phyloP scores from a whole-genome alignment of 352 stramenopile species.

The Pythium aquatile region DNA sequence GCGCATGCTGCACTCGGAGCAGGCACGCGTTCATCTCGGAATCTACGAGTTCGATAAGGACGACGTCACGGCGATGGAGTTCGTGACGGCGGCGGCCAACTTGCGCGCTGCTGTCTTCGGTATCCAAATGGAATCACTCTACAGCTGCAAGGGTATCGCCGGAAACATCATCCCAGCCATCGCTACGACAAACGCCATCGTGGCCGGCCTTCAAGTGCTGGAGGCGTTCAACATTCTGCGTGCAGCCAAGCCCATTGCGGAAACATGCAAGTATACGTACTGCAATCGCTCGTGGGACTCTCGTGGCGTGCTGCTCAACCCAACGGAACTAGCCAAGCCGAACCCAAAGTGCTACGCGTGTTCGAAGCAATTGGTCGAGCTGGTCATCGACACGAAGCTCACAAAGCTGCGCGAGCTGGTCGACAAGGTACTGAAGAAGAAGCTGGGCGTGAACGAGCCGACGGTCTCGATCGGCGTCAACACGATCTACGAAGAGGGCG shows the following conservation, averaged over 20 bases:
- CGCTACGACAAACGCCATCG: conserved; percentile 99
- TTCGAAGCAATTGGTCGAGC: conserved; percentile 89
- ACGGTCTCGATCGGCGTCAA: conserved; percentile 84
- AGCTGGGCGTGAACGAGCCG: conserved; percentile 88
- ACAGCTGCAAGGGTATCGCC: conserved; percentile 97
- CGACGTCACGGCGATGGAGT: conserved; percentile 94
- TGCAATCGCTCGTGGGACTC: conserved; percentile 91
- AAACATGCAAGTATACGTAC: conserved; percentile 92
- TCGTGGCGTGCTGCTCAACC: conserved; percentile 91
- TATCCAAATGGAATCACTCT: conserved; percentile 83
- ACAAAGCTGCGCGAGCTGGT: conserved; percentile 81
- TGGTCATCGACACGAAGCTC: conserved; percentile 88
- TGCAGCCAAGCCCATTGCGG: conserved; percentile 54
- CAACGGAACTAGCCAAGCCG: conserved; percentile 84
- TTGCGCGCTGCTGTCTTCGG: conserved; percentile 89
- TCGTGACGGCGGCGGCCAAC: conserved; percentile 98
- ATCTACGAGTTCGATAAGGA: conserved; percentile 98
- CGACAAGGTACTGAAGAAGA: conserved; percentile 83
- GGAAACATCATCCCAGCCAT: conserved; percentile 99
- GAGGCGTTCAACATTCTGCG: conserved; percentile 84
- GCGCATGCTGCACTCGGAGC: conserved; percentile 54
- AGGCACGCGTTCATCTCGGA: conserved; percentile 59
- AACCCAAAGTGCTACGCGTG: conserved; percentile 97
- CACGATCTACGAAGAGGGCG: conserved; percentile 95
- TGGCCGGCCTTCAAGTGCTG: conserved; percentile 92